Base-by-base conservation (phyloP, 2,329 filamentous ascomycete genomes). In the Hyphodiscus sp. region DNA sequence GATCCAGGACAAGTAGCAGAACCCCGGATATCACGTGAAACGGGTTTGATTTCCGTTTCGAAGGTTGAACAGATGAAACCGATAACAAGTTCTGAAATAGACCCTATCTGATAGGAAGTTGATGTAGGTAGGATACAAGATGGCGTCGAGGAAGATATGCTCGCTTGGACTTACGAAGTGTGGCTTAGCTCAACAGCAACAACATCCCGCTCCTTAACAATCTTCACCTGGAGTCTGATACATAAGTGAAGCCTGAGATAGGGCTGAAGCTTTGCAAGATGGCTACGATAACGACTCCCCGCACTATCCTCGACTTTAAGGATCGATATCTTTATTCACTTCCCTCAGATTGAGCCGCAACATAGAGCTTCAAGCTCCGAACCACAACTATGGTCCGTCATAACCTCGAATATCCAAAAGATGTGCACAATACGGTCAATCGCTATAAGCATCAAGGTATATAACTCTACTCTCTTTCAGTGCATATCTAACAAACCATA, bases 381-480 rank as follows among this genome's bases (percentile, higher is more conserved):
- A 50, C 44, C 7, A 16, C 42, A 47, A 52, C 20, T 46, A 62
- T 62, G 61, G 57, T 55, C 20, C 57, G 61, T 38, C 56, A 61
- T 49, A 56, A 54, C 20, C 54, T 65, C 33, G 56, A 61, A 54
- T 65, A 64, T 41, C 58, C 62, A 16, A 62, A 61, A 53, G 55
- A 57, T 20, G 46, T 43, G 1, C 51, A 60, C n/a, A 64, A 65
- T 42, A 61, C 62, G 10, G 56, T 63, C 2, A 63, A 65, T 43
- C 53, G 63, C 53, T 63, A 65, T 44, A 63, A 63, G 44, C 61
- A 64, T 43, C 62, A 64, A 60, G 56, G 58, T 57, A 51, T 43
- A 5, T 42, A 26, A 1, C 41, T 19, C 41, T 13, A 54, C 20
- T 43, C 38, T 19, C 38, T 8, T 38, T 2, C 30, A 33, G 10